A percentile compares a stretch with the other conserved stretches of the same genome.
Evolutionary conservation across 106 monocot genomes (phyloP).

Genomic region (Platanthera zijinensis): DNA sequence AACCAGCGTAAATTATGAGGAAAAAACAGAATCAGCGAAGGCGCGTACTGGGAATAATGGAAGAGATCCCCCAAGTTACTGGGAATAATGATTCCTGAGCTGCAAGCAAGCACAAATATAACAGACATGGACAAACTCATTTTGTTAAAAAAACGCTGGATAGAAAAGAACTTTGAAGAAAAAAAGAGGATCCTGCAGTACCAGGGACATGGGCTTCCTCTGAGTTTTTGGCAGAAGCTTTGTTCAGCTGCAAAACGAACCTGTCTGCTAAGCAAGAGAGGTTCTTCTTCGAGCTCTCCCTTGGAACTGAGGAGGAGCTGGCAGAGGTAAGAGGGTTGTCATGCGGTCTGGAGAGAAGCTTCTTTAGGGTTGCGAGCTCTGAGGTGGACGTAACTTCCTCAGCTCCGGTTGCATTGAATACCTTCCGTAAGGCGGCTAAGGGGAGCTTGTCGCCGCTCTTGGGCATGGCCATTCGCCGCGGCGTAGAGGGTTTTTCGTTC

Average conservation of each 20-base stretch:
- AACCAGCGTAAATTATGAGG: not conserved
- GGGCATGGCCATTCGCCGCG: not conserved
- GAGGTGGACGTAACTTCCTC: not conserved
- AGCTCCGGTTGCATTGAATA: not conserved
- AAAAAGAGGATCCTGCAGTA: not conserved
- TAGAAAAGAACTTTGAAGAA: not conserved
- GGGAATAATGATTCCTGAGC: not conserved
- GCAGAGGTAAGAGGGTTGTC: not conserved
- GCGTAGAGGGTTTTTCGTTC: not conserved
- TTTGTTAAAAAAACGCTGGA: not conserved
- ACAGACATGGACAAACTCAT: not conserved
- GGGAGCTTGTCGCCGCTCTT: not conserved
- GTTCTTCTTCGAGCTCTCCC: not conserved
- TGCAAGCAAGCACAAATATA: not conserved
- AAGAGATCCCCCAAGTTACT: constrained; percentile 6
- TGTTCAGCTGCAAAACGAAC: constrained; percentile 9
- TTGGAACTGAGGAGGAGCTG: not conserved
- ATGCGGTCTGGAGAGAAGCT: not conserved
- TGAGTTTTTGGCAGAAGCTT: not conserved
- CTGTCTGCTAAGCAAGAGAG: not conserved
- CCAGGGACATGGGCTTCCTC: not conserved
- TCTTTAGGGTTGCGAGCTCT: not conserved
- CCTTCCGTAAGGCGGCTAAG: not conserved
- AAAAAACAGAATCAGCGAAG: not conserved
- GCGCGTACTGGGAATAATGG: constrained; percentile 1